Evolutionary conservation across 345 rosid species (phyloP), one percentile per base, ranked within the genome.

Genomic region (Populus euphratica): DNA sequence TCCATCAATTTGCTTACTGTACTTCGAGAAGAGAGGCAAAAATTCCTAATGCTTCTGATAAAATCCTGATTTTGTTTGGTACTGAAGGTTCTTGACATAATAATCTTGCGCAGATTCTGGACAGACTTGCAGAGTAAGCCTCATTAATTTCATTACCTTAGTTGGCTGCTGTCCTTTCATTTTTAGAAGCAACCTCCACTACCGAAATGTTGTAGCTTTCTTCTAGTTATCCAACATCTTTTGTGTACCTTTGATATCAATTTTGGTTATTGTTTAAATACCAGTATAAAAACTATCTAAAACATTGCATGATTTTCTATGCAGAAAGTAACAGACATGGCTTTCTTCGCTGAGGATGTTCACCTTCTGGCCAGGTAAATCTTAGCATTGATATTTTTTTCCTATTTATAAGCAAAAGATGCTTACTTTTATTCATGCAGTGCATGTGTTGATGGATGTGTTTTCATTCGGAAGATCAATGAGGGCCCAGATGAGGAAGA

Each of bases 321-420:
- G 70, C 89, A 96, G 99, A 88, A 91, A 80, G 92, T 93, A 67
- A 86, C 94, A 21, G 99, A 96, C 75, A 93, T 96, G 98, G 93
- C 89, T 65, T 96, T 96, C 87, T 96, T 91, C 68, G 96, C 94
- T 5, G 93, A 91, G 82, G 92, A 93, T 90, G 98, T 92, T 85
- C 93, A 96, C 85, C 89, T 93, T 73, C 83, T 96, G 83, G 99
- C 98, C 74, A 93, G 98, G 98, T 93, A 87, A 41, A 50, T 56
- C 49, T 75, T 61, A 78, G 65, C 56, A 14, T 35, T 50, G 38
- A 56, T 8, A 70, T 68, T 74, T 33, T 74, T 74, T 49, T 68
- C 35, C 62, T 69, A 25, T 54, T 68, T 78, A 14, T 43, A 56
- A 56, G 29, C 62, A 18, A 41, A 79, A 59, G 59, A 25, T 69